Percentiles rank a stretch among this genome's conserved stretches.
Evolutionary conservation across 306 rosid genomes (phyloP).

Genomic region (Sphenostylis stenocarpa): DNA sequence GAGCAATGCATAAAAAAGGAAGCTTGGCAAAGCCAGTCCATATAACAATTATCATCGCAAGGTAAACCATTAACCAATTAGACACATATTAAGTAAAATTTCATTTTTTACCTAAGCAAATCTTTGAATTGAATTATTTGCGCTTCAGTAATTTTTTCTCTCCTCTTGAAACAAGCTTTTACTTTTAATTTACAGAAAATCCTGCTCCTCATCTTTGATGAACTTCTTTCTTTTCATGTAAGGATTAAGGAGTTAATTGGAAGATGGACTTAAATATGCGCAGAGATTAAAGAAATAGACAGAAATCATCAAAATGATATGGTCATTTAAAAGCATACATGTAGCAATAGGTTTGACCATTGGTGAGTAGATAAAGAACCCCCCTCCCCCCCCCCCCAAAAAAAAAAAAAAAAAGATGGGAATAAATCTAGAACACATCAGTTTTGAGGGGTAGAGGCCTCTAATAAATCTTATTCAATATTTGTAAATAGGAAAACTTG

Average conservation of each 20-base stretch:
- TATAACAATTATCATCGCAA: not conserved
- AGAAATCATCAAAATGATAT: conserved; percentile 24
- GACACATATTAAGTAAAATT: not conserved
- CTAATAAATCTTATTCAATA: too few species aligned
- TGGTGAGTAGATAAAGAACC: not conserved
- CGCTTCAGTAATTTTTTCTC: not conserved
- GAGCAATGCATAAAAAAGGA: conserved; percentile 4
- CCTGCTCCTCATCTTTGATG: not conserved
- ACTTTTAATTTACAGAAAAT: conserved; percentile 12
- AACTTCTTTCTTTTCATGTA: not conserved
- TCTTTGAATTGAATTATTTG: conserved; percentile 11
- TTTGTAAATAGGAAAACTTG: too few species aligned
- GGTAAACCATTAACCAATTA: conserved; percentile 12
- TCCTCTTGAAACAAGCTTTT: not conserved
- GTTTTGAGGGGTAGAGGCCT: too few species aligned
- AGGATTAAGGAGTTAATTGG: not conserved
- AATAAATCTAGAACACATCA: not conserved
- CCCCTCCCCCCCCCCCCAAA: not conserved
- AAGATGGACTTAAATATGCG: not conserved
- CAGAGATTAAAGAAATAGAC: not conserved
- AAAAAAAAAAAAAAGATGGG: not conserved
- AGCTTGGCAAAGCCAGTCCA: conserved; percentile 19
- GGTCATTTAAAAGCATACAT: not conserved
- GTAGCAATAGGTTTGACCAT: not conserved
- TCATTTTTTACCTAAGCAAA: conserved; percentile 12